Percentiles rank a stretch among this genome's conserved stretches.
Conservation (phyloP, 805 yeast species). For the Priceomyces castillae region DNA sequence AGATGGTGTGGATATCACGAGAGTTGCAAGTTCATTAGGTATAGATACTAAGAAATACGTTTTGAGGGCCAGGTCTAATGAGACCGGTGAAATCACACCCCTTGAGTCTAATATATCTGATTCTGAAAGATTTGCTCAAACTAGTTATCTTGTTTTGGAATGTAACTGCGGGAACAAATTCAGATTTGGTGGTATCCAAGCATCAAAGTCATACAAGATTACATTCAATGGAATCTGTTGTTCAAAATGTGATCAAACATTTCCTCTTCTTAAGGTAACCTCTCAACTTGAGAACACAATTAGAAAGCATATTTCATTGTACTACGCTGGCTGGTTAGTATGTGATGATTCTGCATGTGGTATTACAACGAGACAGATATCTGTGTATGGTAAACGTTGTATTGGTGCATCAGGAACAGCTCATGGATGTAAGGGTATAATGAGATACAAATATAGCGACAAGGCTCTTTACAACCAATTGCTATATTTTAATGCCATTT, state of each 20-base stretch:
- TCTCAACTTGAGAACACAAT: slow-evolving; percentile 74
- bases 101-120: slow-evolving; percentile 80
- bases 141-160: slow-evolving; percentile 50
- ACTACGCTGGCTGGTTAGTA: slow-evolving; percentile 80
- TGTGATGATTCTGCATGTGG: slow-evolving; percentile 90
- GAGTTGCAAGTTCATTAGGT: slow-evolving; percentile 76
- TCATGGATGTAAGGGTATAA: slow-evolving; percentile 72
- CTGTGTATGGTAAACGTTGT: slow-evolving; percentile 88
- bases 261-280: slow-evolving; percentile 56
- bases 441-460: slow-evolving; percentile 74
- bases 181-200: slow-evolving; percentile 70
- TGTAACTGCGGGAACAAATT: slow-evolving; percentile 66
- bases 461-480: slow-evolving; percentile 83
- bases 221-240: slow-evolving; percentile 73
- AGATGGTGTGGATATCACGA: slow-evolving; percentile 79
- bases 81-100: slow-evolving; percentile 55
- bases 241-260: slow-evolving; percentile 49
- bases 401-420: slow-evolving; percentile 62
- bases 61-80: slow-evolving; percentile 40
- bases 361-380: slow-evolving; percentile 73
- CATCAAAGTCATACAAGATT: slow-evolving; percentile 58
- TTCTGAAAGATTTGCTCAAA: slow-evolving; percentile 72
- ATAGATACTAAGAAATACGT: slow-evolving; percentile 67
- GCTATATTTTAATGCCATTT: slow-evolving; percentile 71
- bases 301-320: slow-evolving; percentile 64